Base-by-base conservation (phyloP, 2,329 filamentous ascomycete genomes). In the Talaromyces rugulosus region DNA sequence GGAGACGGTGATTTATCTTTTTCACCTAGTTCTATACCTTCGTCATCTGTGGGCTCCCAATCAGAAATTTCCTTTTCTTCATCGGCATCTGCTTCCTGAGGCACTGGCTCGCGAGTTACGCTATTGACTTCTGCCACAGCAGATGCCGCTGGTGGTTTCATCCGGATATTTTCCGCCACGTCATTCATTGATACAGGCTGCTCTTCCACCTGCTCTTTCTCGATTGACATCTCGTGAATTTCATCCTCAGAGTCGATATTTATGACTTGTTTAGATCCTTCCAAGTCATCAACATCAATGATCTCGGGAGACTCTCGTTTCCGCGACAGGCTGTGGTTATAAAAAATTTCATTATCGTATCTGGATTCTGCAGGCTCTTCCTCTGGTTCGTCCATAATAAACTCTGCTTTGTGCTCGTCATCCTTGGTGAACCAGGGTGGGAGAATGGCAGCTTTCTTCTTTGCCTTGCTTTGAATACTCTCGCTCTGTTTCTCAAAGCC, bases 401-500 rank as follows among this genome's bases (percentile, higher is more conserved):
- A 76, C 5, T 72, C 68, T 12, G 72, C 66, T 59, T 74, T 71
- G 3, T 70, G 65, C 40, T 67, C 69, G n/a, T 69, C 70, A 5
- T 72, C 68, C 5, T 68, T 74, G 56, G 73, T 70, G 64, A 82
- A 82, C 80, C 80, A 82, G 6, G 78, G 78, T 5, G 80, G 80
- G 40, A 81, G 67, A 31, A 74, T 71, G 30, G 75, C 70, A 3
- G 66, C 44, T 56, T 71, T 68, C 16, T 74, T 74, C 33, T 66
- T 64, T 27, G 69, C 69, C 23, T 73, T 72, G 33, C 68, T 65
- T 51, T 63, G 58, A n/a, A 59, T 30, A 30, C 61, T 62, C 44
- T 66, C 65, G 23, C 68, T 62, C 27, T 82, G 80, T 65, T 80
- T 85, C 60, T 89, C 83, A 68, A 92, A 91, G 0, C 89, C 89